A percentile compares a stretch with the other conserved stretches of the same genome.
phyloP scores from a whole-genome alignment of 495 filamentous ascomycete genomes.

The Articulospora tetracladia region DNA sequence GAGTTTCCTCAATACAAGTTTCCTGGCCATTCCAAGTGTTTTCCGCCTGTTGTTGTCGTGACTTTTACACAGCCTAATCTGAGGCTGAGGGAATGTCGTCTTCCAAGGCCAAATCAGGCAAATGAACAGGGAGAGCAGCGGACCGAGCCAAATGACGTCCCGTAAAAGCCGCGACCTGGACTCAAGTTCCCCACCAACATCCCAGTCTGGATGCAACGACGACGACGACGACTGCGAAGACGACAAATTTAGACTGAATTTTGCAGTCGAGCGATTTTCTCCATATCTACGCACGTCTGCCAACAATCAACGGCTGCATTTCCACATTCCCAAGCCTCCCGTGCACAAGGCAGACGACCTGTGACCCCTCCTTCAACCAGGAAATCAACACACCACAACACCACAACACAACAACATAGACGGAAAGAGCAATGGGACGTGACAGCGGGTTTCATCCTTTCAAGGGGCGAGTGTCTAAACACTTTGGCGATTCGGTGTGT shows the following conservation, averaged over 20 bases:
- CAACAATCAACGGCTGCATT: background rate
- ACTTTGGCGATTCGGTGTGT: conserved; percentile 36
- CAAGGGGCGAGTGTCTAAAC: conserved; percentile 34
- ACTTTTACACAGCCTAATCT: background rate
- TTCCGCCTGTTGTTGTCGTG: background rate
- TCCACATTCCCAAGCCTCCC: background rate
- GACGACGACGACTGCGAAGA: background rate
- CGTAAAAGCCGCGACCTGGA: background rate
- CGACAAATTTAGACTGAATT: background rate
- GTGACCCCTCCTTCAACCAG: too few species aligned
- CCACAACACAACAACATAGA: background rate
- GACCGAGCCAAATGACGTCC: background rate
- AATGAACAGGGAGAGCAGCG: background rate
- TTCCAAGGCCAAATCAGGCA: background rate
- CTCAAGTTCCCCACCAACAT: background rate
- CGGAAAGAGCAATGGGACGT: conserved; percentile 18
- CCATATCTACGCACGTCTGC: background rate
- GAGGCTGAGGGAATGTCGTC: background rate
- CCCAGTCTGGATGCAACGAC: background rate
- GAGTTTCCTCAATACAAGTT: background rate
- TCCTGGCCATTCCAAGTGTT: too few species aligned
- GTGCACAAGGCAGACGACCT: too few species aligned
- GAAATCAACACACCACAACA: background rate
- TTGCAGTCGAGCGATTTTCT: background rate
- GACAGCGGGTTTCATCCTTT: conserved; percentile 38